Base-by-base conservation (phyloP, 2,329 filamentous ascomycete species). In the Fusarium burgessii region DNA sequence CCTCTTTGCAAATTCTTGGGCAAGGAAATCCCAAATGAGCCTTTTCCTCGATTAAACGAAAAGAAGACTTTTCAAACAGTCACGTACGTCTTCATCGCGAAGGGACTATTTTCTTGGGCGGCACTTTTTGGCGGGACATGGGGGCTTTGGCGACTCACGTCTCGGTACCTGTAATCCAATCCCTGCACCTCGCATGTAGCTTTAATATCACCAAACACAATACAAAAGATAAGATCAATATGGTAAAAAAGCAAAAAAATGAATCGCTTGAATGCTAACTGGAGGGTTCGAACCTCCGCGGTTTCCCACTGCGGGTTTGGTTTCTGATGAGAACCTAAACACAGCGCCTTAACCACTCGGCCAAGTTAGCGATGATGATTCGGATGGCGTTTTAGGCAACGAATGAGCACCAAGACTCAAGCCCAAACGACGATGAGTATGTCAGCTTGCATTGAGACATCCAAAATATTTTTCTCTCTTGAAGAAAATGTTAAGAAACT, bases 1-100 rank as follows among this genome's bases (percentile, higher is more conserved):
- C 81, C 81, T 13, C 73, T 86, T 27, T 85, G 83, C 67, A 66
- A 77, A 59, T 83, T 84, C 52, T 14, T 76, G 5, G 65, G 45
- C 0, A 68, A 62, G 11, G 72, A 75, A 0, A n/a, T 75, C 0
- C 74, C 70, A 0, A 14, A 56, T 1, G 55, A 60, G 4, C 70
- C 74, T 0, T 76, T 76, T 23, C 74, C 74, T 1, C 40, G 41
- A 15, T 23, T 76, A 15, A 76, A 76, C 14, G 74, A 76, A 49
- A 74, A 62, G 5, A 65, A 66, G 33, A 59, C 51, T 0, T 73
- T 75, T 4, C 41, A 61, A 9, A 58, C 69, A 4, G 47, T 75
- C n/a, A 70, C 40, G 17, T 27, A 32, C 4, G 54, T 75, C 15
- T 62, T 75, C 2, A 71, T 75, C 2, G 36, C 47, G 2, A 72